phyloP scores from a whole-genome alignment of 2,329 filamentous ascomycete genomes.

The Didymella arachidicola region DNA sequence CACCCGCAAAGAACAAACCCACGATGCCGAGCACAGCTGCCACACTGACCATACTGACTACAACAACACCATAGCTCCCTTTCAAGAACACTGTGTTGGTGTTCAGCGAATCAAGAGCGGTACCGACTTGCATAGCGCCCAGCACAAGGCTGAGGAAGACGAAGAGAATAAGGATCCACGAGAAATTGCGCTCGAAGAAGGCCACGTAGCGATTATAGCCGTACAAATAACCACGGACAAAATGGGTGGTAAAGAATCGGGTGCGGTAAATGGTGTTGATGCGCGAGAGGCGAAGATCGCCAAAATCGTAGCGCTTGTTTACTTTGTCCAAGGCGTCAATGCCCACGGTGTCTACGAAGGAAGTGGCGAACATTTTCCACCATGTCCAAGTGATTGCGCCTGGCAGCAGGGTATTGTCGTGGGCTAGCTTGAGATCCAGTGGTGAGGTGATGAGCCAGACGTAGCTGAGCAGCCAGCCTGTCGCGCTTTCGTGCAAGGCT shows the following conservation, averaged over 20 bases:
- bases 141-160: conserved; percentile 50
- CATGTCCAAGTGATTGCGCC: conserved; percentile 43
- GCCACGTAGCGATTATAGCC: conserved; percentile 51
- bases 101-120: conserved; percentile 35
- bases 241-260: conserved; percentile 43
- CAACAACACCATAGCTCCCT: conserved; percentile 45
- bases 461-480: conserved; percentile 46
- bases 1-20: conserved; percentile 38
- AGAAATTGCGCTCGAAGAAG: conserved; percentile 51
- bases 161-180: conserved; percentile 49
- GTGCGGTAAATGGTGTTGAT: conserved; percentile 49
- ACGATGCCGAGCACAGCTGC: conserved; percentile 39
- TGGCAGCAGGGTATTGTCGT: conserved; percentile 40
- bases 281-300: conserved; percentile 45
- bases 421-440: conserved; percentile 45
- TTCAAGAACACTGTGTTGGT: conserved; percentile 34
- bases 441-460: conserved; percentile 48
- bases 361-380: conserved; percentile 45
- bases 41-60: conserved; percentile 48
- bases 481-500: conserved; percentile 35
- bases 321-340: conserved; percentile 45
- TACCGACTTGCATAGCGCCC: conserved; percentile 51
- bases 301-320: conserved; percentile 49
- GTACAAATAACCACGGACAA: conserved; percentile 51
- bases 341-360: conserved; percentile 39